These are phyloP conservation scores for Conticribra guillardii DNA, from an alignment of 108 stramenopile genomes.

Conservation along the genomic window DNA sequence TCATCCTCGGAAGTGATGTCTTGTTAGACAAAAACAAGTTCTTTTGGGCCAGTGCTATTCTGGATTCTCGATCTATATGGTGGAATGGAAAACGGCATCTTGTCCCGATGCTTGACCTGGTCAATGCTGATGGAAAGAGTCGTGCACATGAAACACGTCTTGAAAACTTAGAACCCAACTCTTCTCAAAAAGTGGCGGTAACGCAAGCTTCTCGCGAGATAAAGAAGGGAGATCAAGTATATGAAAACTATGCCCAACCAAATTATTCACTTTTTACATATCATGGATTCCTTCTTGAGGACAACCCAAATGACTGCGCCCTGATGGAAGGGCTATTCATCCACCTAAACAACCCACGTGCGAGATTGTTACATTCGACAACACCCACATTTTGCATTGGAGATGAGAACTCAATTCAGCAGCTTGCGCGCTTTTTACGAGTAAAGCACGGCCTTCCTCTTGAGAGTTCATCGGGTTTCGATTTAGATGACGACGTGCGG, in stretches of 20 bases:
- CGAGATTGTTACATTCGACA: constrained; percentile 15
- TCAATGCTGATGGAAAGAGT: constrained; percentile 51
- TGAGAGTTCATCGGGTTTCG: not conserved
- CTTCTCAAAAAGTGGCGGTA: constrained; percentile 41
- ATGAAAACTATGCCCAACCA: constrained; percentile 82
- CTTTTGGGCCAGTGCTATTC: constrained; percentile 68
- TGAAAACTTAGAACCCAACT: constrained; percentile 2
- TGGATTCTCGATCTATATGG: constrained; percentile 80
- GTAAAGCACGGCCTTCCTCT: constrained; percentile 12
- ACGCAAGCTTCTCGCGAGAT: constrained; percentile 54
- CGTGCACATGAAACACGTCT: constrained; percentile 30
- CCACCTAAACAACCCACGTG: constrained; percentile 26
- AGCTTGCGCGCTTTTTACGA: constrained; percentile 34
- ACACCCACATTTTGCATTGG: constrained; percentile 43
- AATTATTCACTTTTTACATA: constrained; percentile 73
- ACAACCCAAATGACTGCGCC: constrained; percentile 62
- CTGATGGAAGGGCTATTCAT: constrained; percentile 33
- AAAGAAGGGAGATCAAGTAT: constrained; percentile 62
- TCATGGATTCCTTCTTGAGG: constrained; percentile 71
- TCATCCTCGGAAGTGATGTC: constrained; percentile 49
- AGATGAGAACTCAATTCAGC: constrained; percentile 12
- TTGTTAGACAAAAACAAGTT: constrained; percentile 54
- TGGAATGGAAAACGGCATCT: constrained; percentile 76
- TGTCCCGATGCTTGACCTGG: constrained; percentile 81
- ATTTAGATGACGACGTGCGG: constrained; percentile 22